Evolutionary conservation across 331 rosid species (phyloP), one percentile per base, ranked within the genome.

Genomic region (Stylosanthes scabra): DNA sequence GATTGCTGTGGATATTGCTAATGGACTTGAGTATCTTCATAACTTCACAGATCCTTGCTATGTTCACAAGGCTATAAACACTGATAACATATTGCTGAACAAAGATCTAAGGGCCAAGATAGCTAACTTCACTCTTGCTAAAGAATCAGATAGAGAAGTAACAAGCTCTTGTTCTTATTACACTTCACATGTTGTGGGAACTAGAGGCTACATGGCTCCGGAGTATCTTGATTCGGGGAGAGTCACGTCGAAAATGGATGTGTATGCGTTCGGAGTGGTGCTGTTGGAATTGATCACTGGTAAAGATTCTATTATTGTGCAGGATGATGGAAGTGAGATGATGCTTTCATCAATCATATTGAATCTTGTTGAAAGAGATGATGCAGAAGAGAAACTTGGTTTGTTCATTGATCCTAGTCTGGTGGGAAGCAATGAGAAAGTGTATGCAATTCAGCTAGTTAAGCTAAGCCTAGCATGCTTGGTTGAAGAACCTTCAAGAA

Each of bases 11-110:
- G 93, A 88, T 69, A 57, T 86, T 66, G 87, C 89, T 11, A 77
- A 80, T 25, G 89, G 90, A 11, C 90, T 82, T 39, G 83, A 86
- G 50, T 88, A 88, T 82, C 93, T 88, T 62, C 93, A 88, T 80
- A 72, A 81, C 72, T 88, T 82, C 83, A 86, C 84, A 8, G 65
- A 79, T 46, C 88, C 93, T 11, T 65, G 81, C 15, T 84, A 84
- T 28, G 86, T 83, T 6, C 90, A 86, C 74, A 88, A 72, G 66
- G 78, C 69, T 55, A 42, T 88, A 15, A 80, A 65, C 45, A 74
- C 82, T 46, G 74, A 56, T 78, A 86, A 88, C 68, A 77, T 88
- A 44, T 75, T 88, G 1, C 81, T 83, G 9, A 80, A 74, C 85
- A 62, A 56, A 20, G 20, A 77, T 5, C 29, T 54, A 40, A 69